Base-by-base conservation (phyloP, 176 grass and related monocot genomes). In the Triticum dicoccoides region DNA sequence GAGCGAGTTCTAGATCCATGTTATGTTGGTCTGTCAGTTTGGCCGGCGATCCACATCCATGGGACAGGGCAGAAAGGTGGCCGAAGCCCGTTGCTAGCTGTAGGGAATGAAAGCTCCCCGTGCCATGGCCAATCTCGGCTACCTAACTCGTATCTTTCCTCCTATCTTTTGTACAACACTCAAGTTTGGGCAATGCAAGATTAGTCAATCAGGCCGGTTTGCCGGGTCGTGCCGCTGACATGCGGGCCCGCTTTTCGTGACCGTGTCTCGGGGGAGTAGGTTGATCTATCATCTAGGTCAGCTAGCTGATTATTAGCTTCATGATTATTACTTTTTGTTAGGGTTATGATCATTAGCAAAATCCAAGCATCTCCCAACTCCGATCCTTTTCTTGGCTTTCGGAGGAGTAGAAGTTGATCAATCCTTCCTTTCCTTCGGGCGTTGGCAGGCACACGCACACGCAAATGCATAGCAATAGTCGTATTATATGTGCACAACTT, bases 131-230 rank as follows among this genome's bases (percentile, higher is more conserved):
- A n/a, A 20, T 75, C 62, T 85, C 74, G 83, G 89, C 80, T 90
- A 83, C 89, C 89, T 74, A 90, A 90, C 58, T 32, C 84, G 10
- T 87, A 87, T 87, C 89, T 83, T 83, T 87, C 65, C 59, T 41
- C 12, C 41, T 58, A 87, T 90, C 89, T 87, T 90, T 87, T 84
- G 84, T 80, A 61, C 41, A 87, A 80, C 75, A 80, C 58, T 90
- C 74, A 87, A 79, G 84, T 79, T 83, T 90, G 61, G 85, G 84
- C 85, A 90, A 89, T 8, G 79, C 79, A 25, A 9, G 18, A 82
- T 68, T 63, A 45, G 73, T 38, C 73, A 42, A 30, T 41, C 34
- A 2, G 14, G 59, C 39, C 32, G 65, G 18, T 12, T 29, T 52
- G 3, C 72, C 63, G 33, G 49, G 5, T 34, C 79, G 32, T 1